Evolutionary conservation across 73 alveolate genomes (phyloP).

Genomic region (Blepharisma stoltei): DNA sequence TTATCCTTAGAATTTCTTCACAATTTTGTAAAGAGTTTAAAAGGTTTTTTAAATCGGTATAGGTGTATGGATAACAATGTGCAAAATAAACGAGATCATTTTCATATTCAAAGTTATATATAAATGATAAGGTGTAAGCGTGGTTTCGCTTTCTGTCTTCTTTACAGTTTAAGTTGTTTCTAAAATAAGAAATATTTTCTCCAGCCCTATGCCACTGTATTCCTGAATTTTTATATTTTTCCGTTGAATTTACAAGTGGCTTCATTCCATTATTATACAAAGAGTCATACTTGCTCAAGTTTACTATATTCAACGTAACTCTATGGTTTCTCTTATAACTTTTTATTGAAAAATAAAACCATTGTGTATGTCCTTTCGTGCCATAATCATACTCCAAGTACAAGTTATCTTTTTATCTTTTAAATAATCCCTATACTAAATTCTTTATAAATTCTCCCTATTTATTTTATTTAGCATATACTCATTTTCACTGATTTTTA

Average conservation of each 20-base stretch:
- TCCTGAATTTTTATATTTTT: conserved; percentile 35
- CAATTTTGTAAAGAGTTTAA: conserved; percentile 64
- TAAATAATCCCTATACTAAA: too few relatives aligned
- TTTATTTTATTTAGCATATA: too few relatives aligned
- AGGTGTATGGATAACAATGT: conserved; percentile 98
- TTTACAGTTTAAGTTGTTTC: conserved; percentile 43
- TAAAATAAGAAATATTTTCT: conserved; percentile 75
- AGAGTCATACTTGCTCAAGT: conserved; percentile 96
- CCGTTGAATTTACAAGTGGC: conserved; percentile 66
- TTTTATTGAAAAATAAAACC: conserved; percentile 95
- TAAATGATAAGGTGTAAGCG: conserved; percentile 95
- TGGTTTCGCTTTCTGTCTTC: conserved; percentile 19
- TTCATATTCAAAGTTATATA: conserved; percentile 90
- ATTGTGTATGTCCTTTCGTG: conserved; percentile 97
- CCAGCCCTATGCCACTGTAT: conserved; percentile 86
- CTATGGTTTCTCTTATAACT: conserved; percentile 65
- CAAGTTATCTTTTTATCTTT: conserved; percentile 90
- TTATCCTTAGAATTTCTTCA: conserved; percentile 48
- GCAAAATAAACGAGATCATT: conserved; percentile 96
- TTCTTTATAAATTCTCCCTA: too few relatives aligned
- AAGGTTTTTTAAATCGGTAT: conserved; percentile 82
- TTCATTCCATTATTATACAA: conserved; percentile 90
- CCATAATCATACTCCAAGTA: conserved; percentile 94
- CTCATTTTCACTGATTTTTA: conserved; percentile 42
- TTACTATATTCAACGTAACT: conserved; percentile 90